phyloP scores from a whole-genome alignment of 257 asterid species.

The Solanum gandarillasii region DNA sequence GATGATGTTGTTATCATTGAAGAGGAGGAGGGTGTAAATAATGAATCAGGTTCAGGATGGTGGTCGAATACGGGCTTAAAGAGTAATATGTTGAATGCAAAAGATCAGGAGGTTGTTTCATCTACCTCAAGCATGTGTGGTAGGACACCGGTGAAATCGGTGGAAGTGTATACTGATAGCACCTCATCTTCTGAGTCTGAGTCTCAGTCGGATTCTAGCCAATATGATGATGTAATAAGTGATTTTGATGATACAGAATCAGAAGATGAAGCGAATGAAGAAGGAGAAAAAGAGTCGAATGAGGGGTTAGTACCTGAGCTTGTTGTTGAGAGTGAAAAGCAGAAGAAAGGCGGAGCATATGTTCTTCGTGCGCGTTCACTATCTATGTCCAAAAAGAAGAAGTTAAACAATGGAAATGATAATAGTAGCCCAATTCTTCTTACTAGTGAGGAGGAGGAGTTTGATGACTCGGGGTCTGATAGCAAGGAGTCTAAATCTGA shows the following conservation, averaged over 20 bases:
- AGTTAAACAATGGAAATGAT: background rate
- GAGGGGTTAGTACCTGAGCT: background rate
- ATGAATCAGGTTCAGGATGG: background rate
- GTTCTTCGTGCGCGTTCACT: slow-evolving; percentile 2
- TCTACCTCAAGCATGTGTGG: background rate
- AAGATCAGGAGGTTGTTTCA: background rate
- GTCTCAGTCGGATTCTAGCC: background rate
- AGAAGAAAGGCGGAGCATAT: background rate
- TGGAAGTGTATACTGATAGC: background rate
- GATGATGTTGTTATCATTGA: background rate
- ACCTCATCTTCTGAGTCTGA: background rate
- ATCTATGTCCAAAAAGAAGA: background rate
- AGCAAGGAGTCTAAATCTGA: background rate
- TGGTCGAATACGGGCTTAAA: background rate
- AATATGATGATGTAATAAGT: background rate
- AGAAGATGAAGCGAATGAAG: background rate
- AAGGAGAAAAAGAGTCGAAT: background rate
- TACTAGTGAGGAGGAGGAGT: background rate
- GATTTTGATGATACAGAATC: background rate
- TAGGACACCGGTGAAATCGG: background rate
- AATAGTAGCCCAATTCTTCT: background rate
- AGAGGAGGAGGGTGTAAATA: background rate
- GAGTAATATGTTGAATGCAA: background rate
- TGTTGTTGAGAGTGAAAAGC: background rate
- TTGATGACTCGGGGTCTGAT: background rate